Conservation (phyloP, 2,329 filamentous ascomycete genomes). For the Penicillium freii region DNA sequence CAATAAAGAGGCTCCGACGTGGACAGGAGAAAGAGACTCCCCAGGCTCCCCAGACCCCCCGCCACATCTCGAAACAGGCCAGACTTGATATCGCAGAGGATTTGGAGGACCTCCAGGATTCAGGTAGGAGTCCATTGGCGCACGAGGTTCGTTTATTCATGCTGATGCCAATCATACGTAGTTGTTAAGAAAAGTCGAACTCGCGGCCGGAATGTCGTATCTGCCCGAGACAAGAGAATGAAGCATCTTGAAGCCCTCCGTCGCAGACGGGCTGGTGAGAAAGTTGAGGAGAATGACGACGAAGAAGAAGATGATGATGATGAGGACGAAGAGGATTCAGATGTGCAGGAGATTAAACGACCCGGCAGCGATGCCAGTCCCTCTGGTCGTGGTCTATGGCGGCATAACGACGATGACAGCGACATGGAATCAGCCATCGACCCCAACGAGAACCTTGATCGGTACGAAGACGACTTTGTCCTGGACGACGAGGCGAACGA, state of each 20-base stretch:
- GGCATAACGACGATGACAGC: constrained; percentile 26
- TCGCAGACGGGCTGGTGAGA: constrained; percentile 44
- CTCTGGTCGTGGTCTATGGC: constrained; percentile 6
- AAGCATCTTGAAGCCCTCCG: constrained; percentile 45
- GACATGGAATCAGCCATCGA: constrained; percentile 31
- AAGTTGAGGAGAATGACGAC: constrained; percentile 24
- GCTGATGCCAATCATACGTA: constrained; percentile 14
- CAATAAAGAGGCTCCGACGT: constrained; percentile 26
- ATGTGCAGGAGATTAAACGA: constrained; percentile 13
- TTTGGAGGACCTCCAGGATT: constrained; percentile 46
- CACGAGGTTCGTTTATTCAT: not conserved
- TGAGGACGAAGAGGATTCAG: constrained; percentile 15
- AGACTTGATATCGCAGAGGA: constrained; percentile 47
- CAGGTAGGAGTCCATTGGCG: constrained; percentile 28
- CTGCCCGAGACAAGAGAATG: constrained; percentile 39
- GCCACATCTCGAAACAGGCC: constrained; percentile 30
- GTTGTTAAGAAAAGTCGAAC: constrained; percentile 42
- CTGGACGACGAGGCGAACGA: constrained; percentile 60
- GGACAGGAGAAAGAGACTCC: constrained; percentile 16
- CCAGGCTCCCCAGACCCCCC: constrained; percentile 28
- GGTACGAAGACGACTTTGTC: constrained; percentile 64
- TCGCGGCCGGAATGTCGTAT: constrained; percentile 40
- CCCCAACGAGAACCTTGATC: constrained; percentile 49
- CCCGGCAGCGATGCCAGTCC: constrained; percentile 1
- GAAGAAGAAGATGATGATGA: constrained; percentile 6